Conservation (phyloP, 139 green algal species). For the Haematococcus lacustris region DNA sequence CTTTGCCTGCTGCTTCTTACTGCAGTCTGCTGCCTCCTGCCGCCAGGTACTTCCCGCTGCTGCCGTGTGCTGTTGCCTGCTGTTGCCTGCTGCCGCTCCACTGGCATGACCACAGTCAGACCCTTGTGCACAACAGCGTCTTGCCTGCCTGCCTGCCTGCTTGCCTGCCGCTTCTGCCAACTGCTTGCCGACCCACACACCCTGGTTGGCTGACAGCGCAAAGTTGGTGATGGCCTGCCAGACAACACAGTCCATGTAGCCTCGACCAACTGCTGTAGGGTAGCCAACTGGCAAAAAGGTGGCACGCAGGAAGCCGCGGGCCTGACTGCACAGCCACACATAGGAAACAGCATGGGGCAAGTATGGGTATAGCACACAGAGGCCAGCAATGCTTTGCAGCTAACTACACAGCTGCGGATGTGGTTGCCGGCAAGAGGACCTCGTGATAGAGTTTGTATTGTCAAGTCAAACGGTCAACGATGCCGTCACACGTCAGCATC, state of each 20-base stretch:
- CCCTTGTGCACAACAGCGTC: not conserved
- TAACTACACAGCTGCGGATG: no score
- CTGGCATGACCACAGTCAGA: not conserved
- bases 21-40: not conserved
- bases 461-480: no score
- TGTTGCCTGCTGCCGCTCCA: not conserved
- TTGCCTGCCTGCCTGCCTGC: not conserved
- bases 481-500: no score
- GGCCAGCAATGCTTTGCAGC: no score
- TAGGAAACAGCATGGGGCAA: no score
- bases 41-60: not conserved
- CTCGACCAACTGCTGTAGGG: slow-evolving; percentile 25
- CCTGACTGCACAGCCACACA: slow-evolving; percentile 6
- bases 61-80: not conserved
- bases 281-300: slow-evolving; percentile 46
- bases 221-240: slow-evolving; percentile 46
- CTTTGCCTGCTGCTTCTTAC: no score
- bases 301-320: slow-evolving; percentile 9
- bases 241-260: slow-evolving; percentile 27
- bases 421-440: no score
- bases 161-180: not conserved
- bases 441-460: no score
- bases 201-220: slow-evolving; percentile 36
- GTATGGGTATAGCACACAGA: no score
- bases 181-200: no score